These are phyloP conservation scores for Articulospora tetracladia DNA, from an alignment of 495 filamentous ascomycete species.

Conservation along the genomic window DNA sequence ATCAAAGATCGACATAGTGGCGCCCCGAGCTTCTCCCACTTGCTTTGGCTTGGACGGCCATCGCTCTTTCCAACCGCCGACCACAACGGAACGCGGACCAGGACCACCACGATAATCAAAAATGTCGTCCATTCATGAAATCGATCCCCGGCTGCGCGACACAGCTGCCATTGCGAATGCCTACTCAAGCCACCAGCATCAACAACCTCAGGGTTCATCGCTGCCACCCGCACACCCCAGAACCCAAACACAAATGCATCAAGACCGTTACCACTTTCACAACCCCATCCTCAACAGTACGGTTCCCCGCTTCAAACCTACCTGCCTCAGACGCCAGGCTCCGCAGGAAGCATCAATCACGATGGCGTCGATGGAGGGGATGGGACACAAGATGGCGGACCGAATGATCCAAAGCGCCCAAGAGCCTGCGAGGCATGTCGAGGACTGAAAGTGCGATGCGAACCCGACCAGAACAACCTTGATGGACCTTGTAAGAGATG, in stretches of 20 bases:
- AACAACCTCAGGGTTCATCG: background rate
- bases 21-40: no score
- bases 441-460: constrained; percentile 85
- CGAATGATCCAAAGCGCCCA: constrained; percentile 43
- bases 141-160: constrained; percentile 2
- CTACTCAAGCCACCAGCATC: background rate
- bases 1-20: no score
- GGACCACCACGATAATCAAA: background rate
- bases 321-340: constrained; percentile 19
- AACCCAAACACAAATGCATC: background rate
- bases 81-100: background rate
- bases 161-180: background rate
- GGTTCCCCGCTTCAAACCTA: constrained; percentile 1
- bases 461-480: constrained; percentile 61
- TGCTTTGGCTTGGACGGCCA: no score
- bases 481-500: constrained; percentile 78
- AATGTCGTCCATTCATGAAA: background rate
- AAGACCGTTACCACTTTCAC: background rate
- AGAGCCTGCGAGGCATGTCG: constrained; percentile 94
- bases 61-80: background rate
- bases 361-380: constrained; percentile 8
- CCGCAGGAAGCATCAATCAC: constrained; percentile 8
- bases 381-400: constrained; percentile 7
- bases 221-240: no score
- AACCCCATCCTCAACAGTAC: background rate